Evolutionary conservation across 192 early-diverging fungal species (phyloP).

Genomic region (Gonapodya sp.): DNA sequence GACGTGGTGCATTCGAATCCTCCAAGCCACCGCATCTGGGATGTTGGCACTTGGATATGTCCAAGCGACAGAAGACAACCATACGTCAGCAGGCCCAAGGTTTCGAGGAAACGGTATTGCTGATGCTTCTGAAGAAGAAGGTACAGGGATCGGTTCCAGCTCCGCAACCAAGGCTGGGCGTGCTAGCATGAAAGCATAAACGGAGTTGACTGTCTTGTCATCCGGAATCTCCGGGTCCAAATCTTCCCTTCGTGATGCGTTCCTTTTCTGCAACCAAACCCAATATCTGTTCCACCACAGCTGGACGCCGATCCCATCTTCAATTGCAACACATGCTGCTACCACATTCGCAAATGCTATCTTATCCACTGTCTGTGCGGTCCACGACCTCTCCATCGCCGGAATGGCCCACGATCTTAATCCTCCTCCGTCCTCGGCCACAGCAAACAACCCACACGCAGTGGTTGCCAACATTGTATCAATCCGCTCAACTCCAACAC

Average conservation of each 20-base stretch:
- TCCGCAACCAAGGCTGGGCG: neutral
- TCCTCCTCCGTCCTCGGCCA: neutral
- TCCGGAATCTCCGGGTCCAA: neutral
- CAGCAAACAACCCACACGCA: neutral
- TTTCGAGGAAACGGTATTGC: neutral
- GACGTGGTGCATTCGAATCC: neutral
- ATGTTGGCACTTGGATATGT: neutral
- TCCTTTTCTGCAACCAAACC: neutral
- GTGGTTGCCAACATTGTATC: neutral
- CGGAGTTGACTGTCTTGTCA: neutral
- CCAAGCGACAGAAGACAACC: neutral
- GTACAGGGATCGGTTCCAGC: neutral
- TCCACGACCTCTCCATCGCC: neutral
- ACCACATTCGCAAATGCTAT: neutral
- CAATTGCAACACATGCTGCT: neutral
- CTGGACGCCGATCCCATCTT: neutral
- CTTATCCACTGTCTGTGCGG: neutral
- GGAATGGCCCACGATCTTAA: neutral
- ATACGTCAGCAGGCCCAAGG: neutral
- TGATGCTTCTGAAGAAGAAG: neutral
- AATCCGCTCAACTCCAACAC: neutral
- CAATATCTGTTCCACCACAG: neutral
- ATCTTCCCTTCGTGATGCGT: neutral
- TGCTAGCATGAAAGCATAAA: neutral
- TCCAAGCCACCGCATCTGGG: neutral